Base-by-base conservation (phyloP, 768 basidiomycete genomes). In the Podaxis sp. region DNA sequence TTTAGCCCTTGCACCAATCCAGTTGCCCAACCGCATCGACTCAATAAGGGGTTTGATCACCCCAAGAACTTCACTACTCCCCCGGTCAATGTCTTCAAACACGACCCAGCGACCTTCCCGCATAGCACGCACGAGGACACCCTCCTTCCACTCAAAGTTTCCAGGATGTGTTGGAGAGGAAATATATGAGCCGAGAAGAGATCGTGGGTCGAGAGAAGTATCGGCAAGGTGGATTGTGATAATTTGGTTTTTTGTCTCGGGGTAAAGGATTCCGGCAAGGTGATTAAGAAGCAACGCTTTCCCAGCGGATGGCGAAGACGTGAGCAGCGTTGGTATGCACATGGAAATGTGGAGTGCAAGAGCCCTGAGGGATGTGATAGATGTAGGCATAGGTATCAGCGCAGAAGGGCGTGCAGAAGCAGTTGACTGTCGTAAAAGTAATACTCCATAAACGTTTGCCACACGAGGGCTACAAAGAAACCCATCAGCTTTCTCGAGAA, bases 81-180 rank as follows among this genome's bases (percentile, higher is more conserved):
- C 96, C 52, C 88, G 84, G 74, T 99, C 97, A 46, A 98, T 85
- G 70, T 98, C 94, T 71, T 97, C 88, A 52, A 99, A 83, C 9
- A 99, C 87, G 2, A 99, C 80, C 96, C 96, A 98, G 71, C 87
- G 85, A 2, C 97, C 97, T 69, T 93, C 89, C 46, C 86, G 82
- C 83, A 99, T 88, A 0, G 96, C 89, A 42, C 92, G 89, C 9
- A 96, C 88, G 39, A 99, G 80, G 0, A 95, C 89, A 5, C 97
- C 97, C 66, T 98, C 95, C 75, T 90, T 93, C 93, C 96, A 99
- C 68, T 96, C 93, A 68, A 99, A 99, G 2, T 86, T 87, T 4
- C 96, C 96, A 0, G 94, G 88, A 26, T 84, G 84, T 1, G 83
- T 86, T 0, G 89, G 81, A 0, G 96, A 97, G 1, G 96, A 96